Conservation (phyloP, 2,329 filamentous ascomycete genomes). For the Ramularia endophylla region DNA sequence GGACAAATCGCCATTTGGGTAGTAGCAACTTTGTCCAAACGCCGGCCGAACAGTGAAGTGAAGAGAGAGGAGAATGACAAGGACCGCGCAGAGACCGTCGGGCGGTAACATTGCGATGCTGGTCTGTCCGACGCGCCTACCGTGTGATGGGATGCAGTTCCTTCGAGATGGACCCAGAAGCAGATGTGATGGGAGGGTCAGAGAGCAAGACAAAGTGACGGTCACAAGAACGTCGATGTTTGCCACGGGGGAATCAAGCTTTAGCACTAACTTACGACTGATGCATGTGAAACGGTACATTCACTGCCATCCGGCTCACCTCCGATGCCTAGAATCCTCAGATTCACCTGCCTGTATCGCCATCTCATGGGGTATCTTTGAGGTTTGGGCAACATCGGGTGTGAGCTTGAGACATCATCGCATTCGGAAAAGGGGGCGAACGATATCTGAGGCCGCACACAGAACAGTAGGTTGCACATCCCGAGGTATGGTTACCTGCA, state of each 20-base stretch:
- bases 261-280: slow-evolving; percentile 1
- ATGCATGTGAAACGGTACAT: not conserved
- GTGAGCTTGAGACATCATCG: not conserved
- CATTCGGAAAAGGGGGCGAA: not conserved
- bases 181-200: too few species aligned
- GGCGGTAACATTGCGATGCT: not conserved
- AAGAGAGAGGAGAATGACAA: slow-evolving; percentile 7
- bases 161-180: not conserved
- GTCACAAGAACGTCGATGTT: slow-evolving; percentile 2
- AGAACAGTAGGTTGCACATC: too few species aligned
- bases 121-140: too few species aligned
- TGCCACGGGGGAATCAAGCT: slow-evolving; percentile 1
- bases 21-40: slow-evolving; percentile 30
- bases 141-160: too few species aligned
- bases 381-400: too few species aligned
- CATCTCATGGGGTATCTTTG: too few species aligned
- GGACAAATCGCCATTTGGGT: slow-evolving; percentile 29
- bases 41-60: slow-evolving; percentile 7
- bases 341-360: too few species aligned
- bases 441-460: too few species aligned
- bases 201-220: not conserved
- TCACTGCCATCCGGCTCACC: not conserved
- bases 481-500: slow-evolving; percentile 1
- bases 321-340: too few species aligned
- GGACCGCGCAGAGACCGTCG: slow-evolving; percentile 1